Evolutionary conservation across 2,329 filamentous ascomycete species (phyloP), one percentile per base, ranked within the genome.

Genomic region (Clarireedia paspali): DNA sequence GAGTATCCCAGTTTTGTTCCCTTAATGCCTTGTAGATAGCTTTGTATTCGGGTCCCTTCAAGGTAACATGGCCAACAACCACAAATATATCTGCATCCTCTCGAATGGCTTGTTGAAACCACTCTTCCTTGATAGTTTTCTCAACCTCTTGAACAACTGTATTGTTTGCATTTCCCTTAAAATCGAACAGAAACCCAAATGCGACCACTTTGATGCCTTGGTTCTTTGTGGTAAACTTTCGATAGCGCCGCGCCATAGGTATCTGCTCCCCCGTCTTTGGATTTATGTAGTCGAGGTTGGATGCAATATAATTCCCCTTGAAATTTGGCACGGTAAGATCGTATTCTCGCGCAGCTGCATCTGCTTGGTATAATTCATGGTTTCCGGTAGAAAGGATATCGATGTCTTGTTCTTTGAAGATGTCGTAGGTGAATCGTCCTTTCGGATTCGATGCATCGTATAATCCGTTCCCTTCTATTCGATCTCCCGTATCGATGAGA

Each of bases 111-210:
- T 88, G 78, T 63, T 89, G 85, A 67, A 97, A 97, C 94, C 94
- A 99, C 6, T 82, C 72, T 69, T 96, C 84, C 67, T 89, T 83
- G 64, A 97, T 79, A 0, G 89, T 87, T 7, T 95, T 80, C 62
- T 87, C 82, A 2, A 96, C 91, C 0, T 80, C 81, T 63, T 89
- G 84, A 0, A 97, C 89, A 3, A 89, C 76, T 0, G 89, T 95
- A 70, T 97, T 97, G 69, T 96, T 94, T 55, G 87, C 87, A 70
- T 96, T 96, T 17, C 85, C 84, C 0, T 82, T 89, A 66, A 99
- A 99, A 72, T 99, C 85, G 71, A 96, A 99, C 3, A 99, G 74
- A 71, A 99, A 97, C 2, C 94, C 94, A 70, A 99, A 91, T 0
- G 92, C 89, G 49, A 95, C 76, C 57, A 99, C 83, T 15, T 87